A percentile compares a stretch with the other conserved stretches of the same genome.
These are phyloP conservation scores for Zygnema circumcarinatum DNA, from an alignment of 139 green algal species.

Conservation along the genomic window DNA sequence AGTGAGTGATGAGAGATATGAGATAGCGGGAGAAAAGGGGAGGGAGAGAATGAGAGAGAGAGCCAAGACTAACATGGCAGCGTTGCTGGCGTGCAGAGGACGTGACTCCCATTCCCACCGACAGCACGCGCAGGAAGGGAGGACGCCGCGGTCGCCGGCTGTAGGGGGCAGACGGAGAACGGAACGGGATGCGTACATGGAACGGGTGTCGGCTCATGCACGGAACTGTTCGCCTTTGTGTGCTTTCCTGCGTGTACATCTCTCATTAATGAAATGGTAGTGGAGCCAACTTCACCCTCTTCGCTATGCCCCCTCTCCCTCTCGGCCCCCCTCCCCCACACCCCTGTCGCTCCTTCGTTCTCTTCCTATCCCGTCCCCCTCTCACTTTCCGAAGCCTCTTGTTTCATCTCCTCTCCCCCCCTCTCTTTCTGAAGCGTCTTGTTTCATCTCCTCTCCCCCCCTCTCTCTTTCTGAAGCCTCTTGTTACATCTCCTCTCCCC, in stretches of 20 bases:
- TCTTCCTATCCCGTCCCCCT: too few relatives aligned
- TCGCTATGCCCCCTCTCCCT: background rate
- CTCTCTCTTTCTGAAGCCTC: background rate
- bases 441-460: background rate
- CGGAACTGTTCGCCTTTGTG: too few relatives aligned
- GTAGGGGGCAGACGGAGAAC: too few relatives aligned
- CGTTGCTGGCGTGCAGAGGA: slow-evolving; percentile 96
- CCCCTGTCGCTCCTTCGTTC: too few relatives aligned
- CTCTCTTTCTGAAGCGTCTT: background rate
- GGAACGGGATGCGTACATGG: too few relatives aligned
- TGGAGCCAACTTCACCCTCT: too few relatives aligned
- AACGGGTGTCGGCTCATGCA: too few relatives aligned
- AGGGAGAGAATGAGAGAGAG: too few relatives aligned
- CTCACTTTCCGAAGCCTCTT: background rate
- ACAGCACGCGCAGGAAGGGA: slow-evolving; percentile 95
- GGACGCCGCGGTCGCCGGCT: slow-evolving; percentile 89
- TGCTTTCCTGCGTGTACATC: too few relatives aligned
- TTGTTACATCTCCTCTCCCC: background rate
- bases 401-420: background rate
- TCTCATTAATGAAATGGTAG: background rate
- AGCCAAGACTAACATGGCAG: too few relatives aligned
- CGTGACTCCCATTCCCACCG: slow-evolving; percentile 98
- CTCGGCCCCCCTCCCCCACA: background rate
- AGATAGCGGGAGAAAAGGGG: too few relatives aligned
- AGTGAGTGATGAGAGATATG: too few relatives aligned